Base-by-base conservation (phyloP, 2,329 filamentous ascomycete genomes). In the Phaeomoniella chlamydospora region DNA sequence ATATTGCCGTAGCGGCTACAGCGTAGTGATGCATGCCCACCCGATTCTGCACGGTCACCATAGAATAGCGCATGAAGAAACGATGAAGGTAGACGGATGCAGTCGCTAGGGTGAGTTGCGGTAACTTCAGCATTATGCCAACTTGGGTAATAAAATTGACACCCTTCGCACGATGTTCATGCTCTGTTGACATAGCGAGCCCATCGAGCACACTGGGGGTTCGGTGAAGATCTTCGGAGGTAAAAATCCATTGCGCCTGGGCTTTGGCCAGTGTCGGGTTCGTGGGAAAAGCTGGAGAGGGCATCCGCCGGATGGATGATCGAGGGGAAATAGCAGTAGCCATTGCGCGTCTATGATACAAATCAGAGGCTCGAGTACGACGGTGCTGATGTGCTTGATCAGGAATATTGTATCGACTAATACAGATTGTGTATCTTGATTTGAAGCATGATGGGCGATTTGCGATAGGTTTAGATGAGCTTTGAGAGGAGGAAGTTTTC, bases 101-200 rank as follows among this genome's bases (percentile, higher is more conserved):
- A 0, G 92, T 92, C 58, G 82, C 87, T 30, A 98, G 67, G 0
- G 90, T 96, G 38, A 90, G 75, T 56, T 94, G 87, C 10, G 88
- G 88, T 34, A 96, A 65, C 54, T 93, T 88, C 36, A 96, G 72
- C 64, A 94, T 77, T 45, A 93, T 84, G 44, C 88, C 90, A 31
- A 88, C 85, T 57, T 94, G 87, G 43, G 85, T 79, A 49, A 98
- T 93, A 60, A 98, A 98, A 56, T 94, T 93, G 52, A 94, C 80
- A 33, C 90, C 88, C 56, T 96, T 96, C 41, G 82, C 80, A 38
- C 90, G 75, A 39, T 82, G 70, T 44, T 80, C 70, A 42, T 84
- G 71, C 61, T 96, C 90, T 52, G 90, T 78, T 18, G 77, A 72
- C 3, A 77, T 68, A 5, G 74, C 57, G 53, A 96, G 73, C 15